These are phyloP conservation scores for Apiotrichum porosum DNA, from an alignment of 1,284 basidiomycete genomes.

Conservation along the genomic window DNA sequence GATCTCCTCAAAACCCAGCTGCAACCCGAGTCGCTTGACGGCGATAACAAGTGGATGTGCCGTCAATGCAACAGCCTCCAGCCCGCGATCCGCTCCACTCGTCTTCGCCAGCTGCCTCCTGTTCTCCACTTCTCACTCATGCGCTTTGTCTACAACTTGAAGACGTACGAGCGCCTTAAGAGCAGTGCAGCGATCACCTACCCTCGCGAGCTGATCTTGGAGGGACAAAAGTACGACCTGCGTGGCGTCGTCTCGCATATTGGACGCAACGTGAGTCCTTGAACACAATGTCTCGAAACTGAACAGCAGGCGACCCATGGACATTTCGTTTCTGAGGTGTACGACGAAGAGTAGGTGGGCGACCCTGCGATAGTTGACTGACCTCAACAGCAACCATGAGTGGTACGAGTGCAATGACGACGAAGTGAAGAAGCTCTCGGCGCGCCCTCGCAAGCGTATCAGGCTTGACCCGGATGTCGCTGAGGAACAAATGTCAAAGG, in stretches of 20 bases:
- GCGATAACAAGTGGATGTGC: constrained; percentile 82
- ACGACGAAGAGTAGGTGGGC: constrained; percentile 64
- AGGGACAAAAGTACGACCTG: constrained; percentile 59
- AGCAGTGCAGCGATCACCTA: constrained; percentile 71
- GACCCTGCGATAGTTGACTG: not conserved
- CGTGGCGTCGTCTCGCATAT: constrained; percentile 78
- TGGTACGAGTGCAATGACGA: constrained; percentile 93
- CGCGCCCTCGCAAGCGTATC: constrained; percentile 17
- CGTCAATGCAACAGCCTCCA: constrained; percentile 63
- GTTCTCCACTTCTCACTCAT: constrained; percentile 79
- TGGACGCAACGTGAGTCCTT: constrained; percentile 53
- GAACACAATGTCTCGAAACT: not conserved
- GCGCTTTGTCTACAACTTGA: constrained; percentile 79
- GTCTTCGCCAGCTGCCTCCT: constrained; percentile 66
- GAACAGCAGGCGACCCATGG: constrained; percentile 75
- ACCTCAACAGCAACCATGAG: constrained; percentile 57
- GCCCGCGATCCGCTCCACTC: constrained; percentile 69
- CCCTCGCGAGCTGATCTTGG: constrained; percentile 62
- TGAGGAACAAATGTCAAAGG: constrained; percentile 56
- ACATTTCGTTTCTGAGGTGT: constrained; percentile 85
- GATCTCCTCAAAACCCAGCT: constrained; percentile 62
- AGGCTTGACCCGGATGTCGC: constrained; percentile 13
- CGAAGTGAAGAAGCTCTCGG: constrained; percentile 23
- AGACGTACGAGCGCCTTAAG: constrained; percentile 72
- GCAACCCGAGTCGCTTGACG: constrained; percentile 64